Evolutionary conservation across 805 yeast genomes (phyloP).

Genomic region (Yarrowia sp.): DNA sequence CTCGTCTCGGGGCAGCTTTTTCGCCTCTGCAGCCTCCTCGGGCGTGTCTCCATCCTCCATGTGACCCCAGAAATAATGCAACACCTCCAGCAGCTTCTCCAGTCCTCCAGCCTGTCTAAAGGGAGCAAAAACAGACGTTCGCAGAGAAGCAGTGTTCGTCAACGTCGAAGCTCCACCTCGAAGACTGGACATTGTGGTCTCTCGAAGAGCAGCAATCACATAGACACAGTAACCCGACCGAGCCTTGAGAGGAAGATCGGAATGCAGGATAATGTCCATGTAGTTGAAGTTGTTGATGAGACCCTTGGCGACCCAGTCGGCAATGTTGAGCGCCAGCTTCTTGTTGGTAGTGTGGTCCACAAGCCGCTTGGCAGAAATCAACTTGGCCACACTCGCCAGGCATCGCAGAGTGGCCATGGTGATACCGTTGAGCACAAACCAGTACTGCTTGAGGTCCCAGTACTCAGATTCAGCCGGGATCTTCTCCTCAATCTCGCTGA

Average conservation of each 20-base stretch:
- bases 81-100: conserved; percentile 43
- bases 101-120: conserved; percentile 48
- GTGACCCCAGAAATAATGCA: conserved; percentile 43
- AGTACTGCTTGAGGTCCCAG: conserved; percentile 31
- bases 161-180: conserved; percentile 10
- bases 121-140: conserved; percentile 44
- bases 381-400: conserved; percentile 18
- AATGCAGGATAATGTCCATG: conserved; percentile 25
- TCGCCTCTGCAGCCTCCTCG: conserved; percentile 31
- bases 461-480: conserved; percentile 28
- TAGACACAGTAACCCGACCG: conserved; percentile 35
- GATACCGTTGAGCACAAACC: conserved; percentile 38
- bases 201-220: conserved; percentile 30
- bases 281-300: conserved; percentile 34
- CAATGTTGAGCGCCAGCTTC: conserved; percentile 31
- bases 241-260: conserved; percentile 35
- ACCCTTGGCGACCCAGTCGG: conserved; percentile 35
- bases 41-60: conserved; percentile 37
- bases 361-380: conserved; percentile 20
- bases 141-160: conserved; percentile 10
- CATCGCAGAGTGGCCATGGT: conserved; percentile 33
- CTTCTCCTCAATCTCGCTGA: conserved; percentile 25
- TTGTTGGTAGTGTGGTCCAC: conserved; percentile 34
- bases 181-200: conserved; percentile 19
- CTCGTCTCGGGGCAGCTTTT: conserved; percentile 30